Percentiles rank a stretch among this genome's conserved stretches.
Conservation (phyloP, 768 basidiomycete genomes). For the Lactarius evosmus region DNA sequence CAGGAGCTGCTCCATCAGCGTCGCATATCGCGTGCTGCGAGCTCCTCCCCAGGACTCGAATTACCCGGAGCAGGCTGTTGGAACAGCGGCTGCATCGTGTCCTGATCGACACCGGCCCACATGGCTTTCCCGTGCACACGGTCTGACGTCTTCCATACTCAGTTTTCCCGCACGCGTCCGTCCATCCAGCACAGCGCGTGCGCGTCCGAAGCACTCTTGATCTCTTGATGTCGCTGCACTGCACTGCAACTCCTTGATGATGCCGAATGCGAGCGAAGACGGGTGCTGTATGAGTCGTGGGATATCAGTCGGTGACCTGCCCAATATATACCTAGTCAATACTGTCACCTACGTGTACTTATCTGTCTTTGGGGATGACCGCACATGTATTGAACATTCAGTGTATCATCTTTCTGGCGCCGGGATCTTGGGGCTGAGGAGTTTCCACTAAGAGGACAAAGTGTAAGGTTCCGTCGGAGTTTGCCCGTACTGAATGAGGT, state of each 20-base stretch:
- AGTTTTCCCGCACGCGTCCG: neutral
- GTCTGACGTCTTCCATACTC: neutral
- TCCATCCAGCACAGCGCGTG: neutral
- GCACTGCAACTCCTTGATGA: neutral
- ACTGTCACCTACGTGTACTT: neutral
- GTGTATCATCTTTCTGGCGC: no score
- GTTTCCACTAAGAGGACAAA: no score
- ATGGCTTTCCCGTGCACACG: neutral
- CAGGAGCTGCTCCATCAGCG: conserved; percentile 13
- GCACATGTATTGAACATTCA: neutral
- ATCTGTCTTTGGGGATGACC: neutral
- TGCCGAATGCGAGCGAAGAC: neutral
- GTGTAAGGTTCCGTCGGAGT: neutral
- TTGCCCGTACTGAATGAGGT: neutral
- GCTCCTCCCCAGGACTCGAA: conserved; percentile 9
- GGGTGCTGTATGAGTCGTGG: neutral
- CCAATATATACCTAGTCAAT: neutral
- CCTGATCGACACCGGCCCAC: conserved; percentile 2
- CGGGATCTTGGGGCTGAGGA: no score
- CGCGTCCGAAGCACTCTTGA: neutral
- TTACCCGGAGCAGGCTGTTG: conserved; percentile 21
- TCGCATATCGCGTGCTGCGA: conserved; percentile 2
- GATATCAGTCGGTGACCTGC: neutral
- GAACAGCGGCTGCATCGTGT: conserved; percentile 16
- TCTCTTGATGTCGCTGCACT: neutral